Evolutionary conservation across 2,329 filamentous ascomycete genomes (phyloP).

Genomic region (Talaromyces sp.): DNA sequence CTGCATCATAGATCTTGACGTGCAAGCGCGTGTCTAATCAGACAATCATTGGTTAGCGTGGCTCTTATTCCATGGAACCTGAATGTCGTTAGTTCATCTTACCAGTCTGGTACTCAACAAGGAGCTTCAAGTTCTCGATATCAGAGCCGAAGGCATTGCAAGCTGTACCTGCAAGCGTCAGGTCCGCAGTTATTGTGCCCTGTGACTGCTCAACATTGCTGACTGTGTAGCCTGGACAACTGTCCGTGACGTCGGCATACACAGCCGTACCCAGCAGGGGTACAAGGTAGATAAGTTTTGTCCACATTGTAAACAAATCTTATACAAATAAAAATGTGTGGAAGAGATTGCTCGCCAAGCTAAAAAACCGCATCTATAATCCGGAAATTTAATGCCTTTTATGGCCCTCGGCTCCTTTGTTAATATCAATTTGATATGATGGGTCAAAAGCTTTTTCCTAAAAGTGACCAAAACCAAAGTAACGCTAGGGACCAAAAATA

Average conservation of each 20-base stretch:
- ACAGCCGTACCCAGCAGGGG: neutral
- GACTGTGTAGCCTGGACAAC: conserved; percentile 38
- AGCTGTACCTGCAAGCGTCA: conserved; percentile 61
- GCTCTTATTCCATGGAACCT: neutral
- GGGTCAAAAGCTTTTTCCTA: too few species aligned
- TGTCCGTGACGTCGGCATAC: neutral
- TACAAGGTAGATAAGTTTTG: too few species aligned
- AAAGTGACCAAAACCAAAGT: too few species aligned
- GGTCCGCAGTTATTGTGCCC: conserved; percentile 45
- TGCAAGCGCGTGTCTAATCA: conserved; percentile 50
- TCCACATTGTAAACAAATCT: too few species aligned
- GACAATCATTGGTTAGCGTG: neutral
- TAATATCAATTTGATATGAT: too few species aligned
- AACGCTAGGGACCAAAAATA: too few species aligned
- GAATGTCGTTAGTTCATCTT: neutral
- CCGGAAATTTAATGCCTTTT: too few species aligned
- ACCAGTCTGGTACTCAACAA: conserved; percentile 52
- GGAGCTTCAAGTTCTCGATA: conserved; percentile 49
- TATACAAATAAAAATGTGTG: too few species aligned
- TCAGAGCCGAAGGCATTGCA: conserved; percentile 58
- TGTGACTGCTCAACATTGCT: conserved; percentile 37
- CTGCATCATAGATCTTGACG: conserved; percentile 66
- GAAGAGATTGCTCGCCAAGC: too few species aligned
- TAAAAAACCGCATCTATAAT: too few species aligned
- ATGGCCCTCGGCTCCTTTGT: too few species aligned